Base-by-base conservation (phyloP, 495 filamentous ascomycete genomes). In the Penicillium maclennaniae region DNA sequence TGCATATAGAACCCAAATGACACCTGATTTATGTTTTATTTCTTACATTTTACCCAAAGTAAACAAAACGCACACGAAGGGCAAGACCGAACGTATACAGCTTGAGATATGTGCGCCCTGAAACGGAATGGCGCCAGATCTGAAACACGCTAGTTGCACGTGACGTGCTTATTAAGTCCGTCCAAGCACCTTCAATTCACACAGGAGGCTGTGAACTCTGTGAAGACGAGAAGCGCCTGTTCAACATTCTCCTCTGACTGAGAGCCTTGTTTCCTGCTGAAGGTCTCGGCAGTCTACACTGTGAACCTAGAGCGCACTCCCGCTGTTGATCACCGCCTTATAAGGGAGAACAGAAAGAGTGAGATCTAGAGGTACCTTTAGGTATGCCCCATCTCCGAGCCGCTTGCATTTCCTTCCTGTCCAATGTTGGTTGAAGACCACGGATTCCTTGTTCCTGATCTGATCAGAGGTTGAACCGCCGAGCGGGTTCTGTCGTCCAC, bases 101-200 rank as follows among this genome's bases (percentile, higher is more conserved):
- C 4, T 12, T 12, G 16, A 40, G 9, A 40, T 10, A 7, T 10
- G 16, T 9, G 46, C n/a, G 47, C 36, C 61, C 54, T 39, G 56
- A 60, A 47, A 16, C 15, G 51, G 60, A 42, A 47, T 60, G 41
- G 54, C 39, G 48, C 50, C 16, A 47, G 34, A 63, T 50, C 59
- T 71, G 70, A 73, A 71, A 71, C 70, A 65, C 70, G 56, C 67
- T 66, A 70, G 41, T 10, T 54, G 51, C 63, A 52, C 59, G 58
- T 61, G 62, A 62, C 50, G 51, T 39, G 53, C 56, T 48, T 34
- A 34, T 45, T 61, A 61, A 61, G 48, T 47, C 51, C 47, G 44
- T 48, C 51, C 47, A 54, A 62, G 7, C 7, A 34, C 59, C 62
- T 63, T 60, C 62, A 60, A 53, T 61, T 58, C 55, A 40, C 53